Base-by-base conservation (phyloP, 768 basidiomycete genomes). In the Gymnopilus dilepis region DNA sequence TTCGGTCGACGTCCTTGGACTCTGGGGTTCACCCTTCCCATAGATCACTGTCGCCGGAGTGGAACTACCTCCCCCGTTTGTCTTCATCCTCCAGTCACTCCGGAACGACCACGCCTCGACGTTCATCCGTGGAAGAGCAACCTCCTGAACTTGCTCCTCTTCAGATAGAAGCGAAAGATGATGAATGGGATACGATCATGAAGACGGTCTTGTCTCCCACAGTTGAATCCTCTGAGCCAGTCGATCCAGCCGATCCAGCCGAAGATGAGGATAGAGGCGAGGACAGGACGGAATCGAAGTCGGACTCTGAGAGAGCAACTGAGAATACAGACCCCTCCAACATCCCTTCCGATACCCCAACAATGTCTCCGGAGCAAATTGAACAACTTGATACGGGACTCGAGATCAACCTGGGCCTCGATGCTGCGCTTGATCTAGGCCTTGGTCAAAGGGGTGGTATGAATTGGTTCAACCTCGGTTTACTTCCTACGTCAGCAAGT, bases 151-250 rank as follows among this genome's bases (percentile, higher is more conserved):
- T 76, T 15, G 74, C 76, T 0, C 76, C 77, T 0, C 67, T 78
- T 22, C 66, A 75, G 54, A 70, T 78, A 28, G 73, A 75, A 26
- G 75, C 70, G 0, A 63, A 77, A 33, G 72, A 73, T 1, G 52
- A 74, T 2, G 78, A 81, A 33, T 82, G 80, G 80, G 76, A 75
- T 4, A 74, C 76, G 2, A 73, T 80, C 34, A 79, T 77, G 73
- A 73, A 77, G 59, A 76, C 75, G 3, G 76, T 78, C 6, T 62
- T 79, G 11, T 69, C 70, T 5, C 72, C 72, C 7, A 68, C 74
- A 2, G 57, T 58, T n/a, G 61, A 66, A 34, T 26, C 65, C 17
- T n/a, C 65, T 6, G 57, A 63, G 15, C 57, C 64, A n/a, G n/a
- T n/a, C n/a, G n/a, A n/a, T n/a, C n/a, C n/a, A n/a, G n/a, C n/a